phyloP scores from a whole-genome alignment of 2,329 filamentous ascomycete genomes.

The Epichloe sp. region DNA sequence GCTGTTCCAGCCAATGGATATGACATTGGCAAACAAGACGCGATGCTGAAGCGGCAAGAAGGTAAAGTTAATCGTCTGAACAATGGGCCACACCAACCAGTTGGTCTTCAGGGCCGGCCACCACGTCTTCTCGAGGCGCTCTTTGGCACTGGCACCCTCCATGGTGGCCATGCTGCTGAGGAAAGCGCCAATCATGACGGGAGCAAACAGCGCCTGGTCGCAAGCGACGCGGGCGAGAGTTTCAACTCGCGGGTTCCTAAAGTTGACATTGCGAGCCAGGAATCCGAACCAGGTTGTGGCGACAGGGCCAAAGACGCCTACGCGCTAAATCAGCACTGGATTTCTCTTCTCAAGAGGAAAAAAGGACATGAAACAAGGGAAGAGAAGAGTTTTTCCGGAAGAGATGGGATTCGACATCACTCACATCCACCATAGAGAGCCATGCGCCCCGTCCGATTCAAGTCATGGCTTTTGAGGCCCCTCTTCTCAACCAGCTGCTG shows the following conservation, averaged over 20 bases:
- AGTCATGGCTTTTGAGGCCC: constrained; percentile 64
- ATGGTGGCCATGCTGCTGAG: constrained; percentile 72
- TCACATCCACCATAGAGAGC: constrained; percentile 63
- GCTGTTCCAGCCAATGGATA: constrained; percentile 56
- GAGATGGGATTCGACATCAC: constrained; percentile 14
- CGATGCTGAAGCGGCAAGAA: constrained; percentile 73
- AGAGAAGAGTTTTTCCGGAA: background rate
- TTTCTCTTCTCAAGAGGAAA: too few relatives aligned
- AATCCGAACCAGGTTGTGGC: constrained; percentile 80
- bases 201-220: constrained; percentile 76
- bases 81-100: constrained; percentile 76
- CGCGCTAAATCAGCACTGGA: background rate
- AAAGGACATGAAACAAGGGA: background rate
- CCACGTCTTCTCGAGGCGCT: constrained; percentile 64
- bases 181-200: constrained; percentile 71
- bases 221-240: constrained; percentile 64
- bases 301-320: constrained; percentile 73
- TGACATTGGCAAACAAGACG: constrained; percentile 73
- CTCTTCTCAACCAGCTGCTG: constrained; percentile 82
- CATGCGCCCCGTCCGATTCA: constrained; percentile 63
- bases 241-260: constrained; percentile 53
- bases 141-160: constrained; percentile 47
- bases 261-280: constrained; percentile 55
- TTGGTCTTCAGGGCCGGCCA: constrained; percentile 63
- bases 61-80: constrained; percentile 80